Conservation (phyloP, 441 rosid genomes). For the Euphorbia schlechtendalii region DNA sequence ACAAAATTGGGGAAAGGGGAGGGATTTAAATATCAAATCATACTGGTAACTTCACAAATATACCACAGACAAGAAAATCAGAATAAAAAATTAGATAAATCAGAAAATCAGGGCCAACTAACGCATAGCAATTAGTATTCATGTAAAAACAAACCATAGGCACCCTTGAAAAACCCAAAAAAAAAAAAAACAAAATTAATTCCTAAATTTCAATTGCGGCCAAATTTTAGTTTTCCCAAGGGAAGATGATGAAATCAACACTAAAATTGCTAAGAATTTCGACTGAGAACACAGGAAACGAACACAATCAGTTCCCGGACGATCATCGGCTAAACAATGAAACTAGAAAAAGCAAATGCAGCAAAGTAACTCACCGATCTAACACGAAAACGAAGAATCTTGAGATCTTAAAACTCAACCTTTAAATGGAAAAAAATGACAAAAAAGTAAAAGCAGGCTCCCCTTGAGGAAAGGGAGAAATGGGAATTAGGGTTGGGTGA, state of each 20-base stretch:
- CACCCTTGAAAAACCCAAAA: no score
- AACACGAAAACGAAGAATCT: conserved; percentile 28
- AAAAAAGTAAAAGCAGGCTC: not conserved
- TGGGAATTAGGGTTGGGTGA: no score
- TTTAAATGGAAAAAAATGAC: not conserved
- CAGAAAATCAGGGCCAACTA: not conserved
- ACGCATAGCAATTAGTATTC: not conserved
- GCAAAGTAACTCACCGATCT: conserved; percentile 36
- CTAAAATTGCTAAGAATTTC: not conserved
- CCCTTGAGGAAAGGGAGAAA: no score
- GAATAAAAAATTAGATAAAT: not conserved
- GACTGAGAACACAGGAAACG: not conserved
- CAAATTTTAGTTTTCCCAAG: not conserved
- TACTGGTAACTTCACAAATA: conserved; percentile 3
- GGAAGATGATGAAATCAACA: not conserved
- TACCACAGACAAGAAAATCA: not conserved
- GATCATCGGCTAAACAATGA: not conserved
- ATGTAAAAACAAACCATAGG: no score
- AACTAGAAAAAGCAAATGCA: not conserved
- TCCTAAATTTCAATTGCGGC: not conserved
- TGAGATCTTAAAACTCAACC: conserved; percentile 2
- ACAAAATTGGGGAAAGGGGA: not conserved
- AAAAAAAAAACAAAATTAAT: no score
- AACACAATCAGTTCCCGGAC: not conserved
- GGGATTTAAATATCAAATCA: not conserved